Base-by-base conservation (phyloP, 139 green algal species). In the Chlorokybus atmophyticus region DNA sequence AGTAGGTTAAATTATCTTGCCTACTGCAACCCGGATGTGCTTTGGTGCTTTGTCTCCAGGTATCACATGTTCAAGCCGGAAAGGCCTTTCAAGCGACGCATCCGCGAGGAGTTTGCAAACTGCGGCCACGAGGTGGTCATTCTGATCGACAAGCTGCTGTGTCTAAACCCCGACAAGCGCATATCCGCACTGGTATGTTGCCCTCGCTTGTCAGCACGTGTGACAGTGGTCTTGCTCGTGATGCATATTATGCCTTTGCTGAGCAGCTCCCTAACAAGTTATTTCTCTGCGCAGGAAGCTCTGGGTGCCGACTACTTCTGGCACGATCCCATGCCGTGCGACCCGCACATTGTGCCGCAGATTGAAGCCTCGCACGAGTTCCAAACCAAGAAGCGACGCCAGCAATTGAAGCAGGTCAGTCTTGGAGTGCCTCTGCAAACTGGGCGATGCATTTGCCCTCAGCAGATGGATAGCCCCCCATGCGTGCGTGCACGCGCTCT, bases 331-430 rank as follows among this genome's bases (percentile, higher is more conserved):
- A 24, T 21, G 7, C 10, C 52, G 23, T 68, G 57, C 57, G 5
- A 44, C 4, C 48, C 66, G 25, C 29, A 30, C 60, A 65, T 42
- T 25, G 31, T 74, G 48, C 66, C 66, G 7, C 51, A 71, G 50
- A 61, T 75, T 53, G 64, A 74, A 50, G 19, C 52, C 0, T 76
- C 66, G 1, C 66, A 74, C 24, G 66, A 74, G 64, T 74, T 52
- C 59, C 62, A 73, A 27, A 73, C 66, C 26, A 74, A 74, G 53
- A 75, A 74, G 41, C 68, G 38, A 29, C 39, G 55, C 32, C 29
- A 73, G 42, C 48, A 73, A 23, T 19, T 29, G 52, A 27, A 52
- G 38, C 49, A 72, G 42, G n/a, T n/a, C n/a, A n/a, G n/a, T n/a
- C n/a, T n/a, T n/a, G n/a, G n/a, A n/a, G n/a, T n/a, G n/a, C n/a